Evolutionary conservation across 768 basidiomycete species (phyloP).

Genomic region (Dioszegia crocea): DNA sequence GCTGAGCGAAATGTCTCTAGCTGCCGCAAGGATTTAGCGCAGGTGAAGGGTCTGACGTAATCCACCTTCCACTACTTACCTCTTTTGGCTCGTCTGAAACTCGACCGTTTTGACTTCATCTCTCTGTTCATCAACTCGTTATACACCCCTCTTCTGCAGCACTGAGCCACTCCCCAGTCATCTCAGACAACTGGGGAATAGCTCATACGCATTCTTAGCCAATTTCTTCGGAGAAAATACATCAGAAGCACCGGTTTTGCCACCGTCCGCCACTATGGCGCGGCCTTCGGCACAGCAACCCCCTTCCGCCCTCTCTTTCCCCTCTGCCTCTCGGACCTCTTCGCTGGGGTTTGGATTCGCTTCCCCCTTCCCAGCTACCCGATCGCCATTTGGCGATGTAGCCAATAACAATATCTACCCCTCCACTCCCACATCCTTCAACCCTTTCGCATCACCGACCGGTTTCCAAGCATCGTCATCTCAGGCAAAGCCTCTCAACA

Average conservation of each 20-base stretch:
- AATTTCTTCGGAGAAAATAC: too few species aligned
- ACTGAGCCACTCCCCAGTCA: too few species aligned
- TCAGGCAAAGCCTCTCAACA: not conserved
- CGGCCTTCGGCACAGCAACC: slow-evolving; percentile 42
- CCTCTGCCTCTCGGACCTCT: slow-evolving; percentile 33
- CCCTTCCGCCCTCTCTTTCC: slow-evolving; percentile 34
- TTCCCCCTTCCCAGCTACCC: not conserved
- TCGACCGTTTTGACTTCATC: too few species aligned
- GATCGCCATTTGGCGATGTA: slow-evolving; percentile 3
- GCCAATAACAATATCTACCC: slow-evolving; percentile 7
- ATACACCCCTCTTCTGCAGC: too few species aligned
- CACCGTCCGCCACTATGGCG: slow-evolving; percentile 27
- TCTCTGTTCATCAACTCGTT: too few species aligned
- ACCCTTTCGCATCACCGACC: slow-evolving; percentile 3
- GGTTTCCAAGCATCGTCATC: not conserved
- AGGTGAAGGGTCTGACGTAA: not conserved
- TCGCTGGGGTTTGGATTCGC: slow-evolving; percentile 39
- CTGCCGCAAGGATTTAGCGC: not conserved
- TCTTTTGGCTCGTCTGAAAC: too few species aligned
- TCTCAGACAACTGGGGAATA: too few species aligned
- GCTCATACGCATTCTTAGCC: too few species aligned
- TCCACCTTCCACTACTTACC: too few species aligned
- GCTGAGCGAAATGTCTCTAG: not conserved
- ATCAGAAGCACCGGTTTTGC: not conserved
- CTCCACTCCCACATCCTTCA: slow-evolving; percentile 12